Base-by-base conservation (phyloP, 495 filamentous ascomycete genomes). In the Penicillium verhagenii region DNA sequence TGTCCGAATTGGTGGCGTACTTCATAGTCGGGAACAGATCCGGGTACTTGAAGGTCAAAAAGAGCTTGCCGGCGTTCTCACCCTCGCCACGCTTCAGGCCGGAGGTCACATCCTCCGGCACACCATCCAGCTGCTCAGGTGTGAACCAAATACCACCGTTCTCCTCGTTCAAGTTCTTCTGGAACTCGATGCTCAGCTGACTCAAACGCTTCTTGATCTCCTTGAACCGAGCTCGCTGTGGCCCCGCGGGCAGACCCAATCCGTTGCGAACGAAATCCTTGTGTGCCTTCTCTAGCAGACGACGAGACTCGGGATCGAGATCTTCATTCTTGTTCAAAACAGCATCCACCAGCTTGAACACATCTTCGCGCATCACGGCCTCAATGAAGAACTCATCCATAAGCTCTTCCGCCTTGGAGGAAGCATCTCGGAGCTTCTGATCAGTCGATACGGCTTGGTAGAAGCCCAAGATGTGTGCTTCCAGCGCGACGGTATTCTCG, bases 381-480 rank as follows among this genome's bases (percentile, higher is more conserved):
- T 90, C 85, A 59, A 87, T 86, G 42, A 75, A 75, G 63, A 83
- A 89, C 52, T 87, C 82, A 58, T 87, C 81, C 66, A 88, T 75
- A 53, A 86, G 70, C 70, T 86, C 82, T 64, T 87, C 82, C 5
- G 85, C 84, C 60, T 86, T 82, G 43, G 82, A 86, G 1, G 84
- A 86, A 4, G 86, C 85, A 73, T 88, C 82, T 6, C 90, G 83
- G 21, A 95, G 80, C 29, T 77, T 81, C 61, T 81, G 77, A 61
- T 91, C 76, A 11, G 78, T 80, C 23, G 86, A 89, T 10, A 93
- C 87, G 45, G 90, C 85, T 69, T 93, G 89, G 71, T 92, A 94
- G 66, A 94, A 94, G 57, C 78, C 72, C 26, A 90, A 71, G 49
- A 90, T 84, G 43, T 84, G 79, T 25, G 76, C 69, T 56, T 82